phyloP scores from a whole-genome alignment of 1,284 basidiomycete genomes.

The Porogramme epimiltina region DNA sequence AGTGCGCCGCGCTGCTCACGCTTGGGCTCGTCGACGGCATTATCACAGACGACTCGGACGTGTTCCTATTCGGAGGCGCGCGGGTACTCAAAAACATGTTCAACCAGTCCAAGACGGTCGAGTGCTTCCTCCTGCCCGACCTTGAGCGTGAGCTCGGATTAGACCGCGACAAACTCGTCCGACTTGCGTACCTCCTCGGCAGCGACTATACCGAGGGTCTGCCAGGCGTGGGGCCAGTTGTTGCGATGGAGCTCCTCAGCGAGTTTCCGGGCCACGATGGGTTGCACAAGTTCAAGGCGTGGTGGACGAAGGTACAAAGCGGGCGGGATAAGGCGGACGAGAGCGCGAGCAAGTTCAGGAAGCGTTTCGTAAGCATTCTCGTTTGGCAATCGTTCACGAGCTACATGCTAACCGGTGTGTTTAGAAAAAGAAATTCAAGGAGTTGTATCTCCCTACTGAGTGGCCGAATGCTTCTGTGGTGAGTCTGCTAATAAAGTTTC shows the following conservation, averaged over 20 bases:
- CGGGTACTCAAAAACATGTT: constrained; percentile 99
- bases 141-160: constrained; percentile 88
- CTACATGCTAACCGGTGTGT: background rate
- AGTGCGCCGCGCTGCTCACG: constrained; percentile 91
- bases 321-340: constrained; percentile 82
- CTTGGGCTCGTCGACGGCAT: constrained; percentile 93
- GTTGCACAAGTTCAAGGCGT: constrained; percentile 85
- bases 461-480: constrained; percentile 95
- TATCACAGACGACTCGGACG: constrained; percentile 99
- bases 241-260: constrained; percentile 92
- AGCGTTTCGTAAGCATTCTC: constrained; percentile 73
- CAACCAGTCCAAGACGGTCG: constrained; percentile 98
- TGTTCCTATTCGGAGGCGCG: constrained; percentile 94
- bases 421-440: constrained; percentile 89
- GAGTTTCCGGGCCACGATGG: constrained; percentile 90
- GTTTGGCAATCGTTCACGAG: background rate
- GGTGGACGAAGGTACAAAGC: constrained; percentile 95
- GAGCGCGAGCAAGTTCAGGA: constrained; percentile 75
- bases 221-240: constrained; percentile 93
- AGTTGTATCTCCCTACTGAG: constrained; percentile 79
- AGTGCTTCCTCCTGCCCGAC: constrained; percentile 89
- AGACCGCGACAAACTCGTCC: constrained; percentile 84
- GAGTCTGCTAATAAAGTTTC: no score
- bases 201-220: constrained; percentile 98
- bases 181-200: constrained; percentile 91